phyloP scores from a whole-genome alignment of 208 protist genomes.

The Crithidia mellificae region DNA sequence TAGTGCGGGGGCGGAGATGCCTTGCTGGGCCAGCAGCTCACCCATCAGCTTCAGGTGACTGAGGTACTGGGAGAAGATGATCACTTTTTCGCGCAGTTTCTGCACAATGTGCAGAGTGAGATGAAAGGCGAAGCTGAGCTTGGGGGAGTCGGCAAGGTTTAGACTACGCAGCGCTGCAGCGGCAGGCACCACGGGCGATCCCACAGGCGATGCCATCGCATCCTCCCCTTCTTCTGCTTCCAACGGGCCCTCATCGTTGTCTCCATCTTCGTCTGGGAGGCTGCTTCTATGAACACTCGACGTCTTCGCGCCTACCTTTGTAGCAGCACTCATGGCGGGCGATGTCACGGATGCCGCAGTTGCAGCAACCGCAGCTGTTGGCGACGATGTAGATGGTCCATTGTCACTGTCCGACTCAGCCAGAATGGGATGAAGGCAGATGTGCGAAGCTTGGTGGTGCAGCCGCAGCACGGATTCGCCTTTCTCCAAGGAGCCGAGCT shows the following conservation, averaged over 20 bases:
- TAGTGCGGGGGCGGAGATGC: slow-evolving; percentile 37
- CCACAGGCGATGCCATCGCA: neutral
- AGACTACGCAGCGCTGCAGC: slow-evolving; percentile 17
- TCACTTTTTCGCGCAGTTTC: slow-evolving; percentile 62
- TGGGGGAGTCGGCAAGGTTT: slow-evolving; percentile 57
- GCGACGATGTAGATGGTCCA: neutral
- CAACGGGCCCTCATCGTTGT: slow-evolving; percentile 29
- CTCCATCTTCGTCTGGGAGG: slow-evolving; percentile 18
- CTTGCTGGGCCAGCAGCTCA: slow-evolving; percentile 36
- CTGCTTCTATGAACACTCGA: neutral
- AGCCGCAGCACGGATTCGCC: slow-evolving; percentile 37
- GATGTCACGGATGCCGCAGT: too few species aligned
- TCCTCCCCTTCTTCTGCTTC: too few species aligned
- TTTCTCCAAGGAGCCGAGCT: slow-evolving; percentile 21
- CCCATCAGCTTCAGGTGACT: slow-evolving; percentile 59
- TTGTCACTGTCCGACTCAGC: slow-evolving; percentile 8
- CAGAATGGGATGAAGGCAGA: slow-evolving; percentile 68
- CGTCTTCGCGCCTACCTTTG: too few species aligned
- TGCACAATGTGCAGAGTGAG: slow-evolving; percentile 58
- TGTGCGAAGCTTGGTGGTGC: slow-evolving; percentile 73
- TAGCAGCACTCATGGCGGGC: neutral
- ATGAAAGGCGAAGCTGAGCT: slow-evolving; percentile 59
- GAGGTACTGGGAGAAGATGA: slow-evolving; percentile 81
- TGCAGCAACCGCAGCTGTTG: neutral
- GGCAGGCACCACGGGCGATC: slow-evolving; percentile 6